Evolutionary conservation across 306 rosid species (phyloP).

Genomic region (Rosa multiflora): DNA sequence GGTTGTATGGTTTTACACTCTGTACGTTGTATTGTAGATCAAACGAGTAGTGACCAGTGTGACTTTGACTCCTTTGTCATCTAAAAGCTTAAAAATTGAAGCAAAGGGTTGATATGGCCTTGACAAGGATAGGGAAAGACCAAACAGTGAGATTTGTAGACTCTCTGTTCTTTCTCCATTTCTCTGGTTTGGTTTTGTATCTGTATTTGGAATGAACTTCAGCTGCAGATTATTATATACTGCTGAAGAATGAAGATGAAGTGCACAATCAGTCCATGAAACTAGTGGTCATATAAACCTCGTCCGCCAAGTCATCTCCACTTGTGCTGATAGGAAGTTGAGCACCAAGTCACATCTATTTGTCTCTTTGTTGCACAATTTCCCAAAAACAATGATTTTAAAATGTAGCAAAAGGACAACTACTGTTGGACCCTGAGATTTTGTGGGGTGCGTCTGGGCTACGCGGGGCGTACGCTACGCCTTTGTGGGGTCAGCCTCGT

Average conservation of each 20-base stretch:
- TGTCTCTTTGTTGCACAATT: not conserved
- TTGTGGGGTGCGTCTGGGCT: not conserved
- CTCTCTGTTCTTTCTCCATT: constrained; percentile 27
- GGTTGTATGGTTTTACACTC: too few species aligned
- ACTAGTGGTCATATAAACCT: too few species aligned
- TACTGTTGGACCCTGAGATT: not conserved
- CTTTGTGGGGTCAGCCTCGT: too few species aligned
- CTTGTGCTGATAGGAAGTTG: not conserved
- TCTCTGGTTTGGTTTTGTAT: not conserved
- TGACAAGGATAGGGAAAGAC: too few species aligned
- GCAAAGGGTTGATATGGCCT: too few species aligned
- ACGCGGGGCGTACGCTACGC: too few species aligned
- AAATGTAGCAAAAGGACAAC: not conserved
- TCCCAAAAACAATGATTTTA: not conserved
- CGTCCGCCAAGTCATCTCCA: not conserved
- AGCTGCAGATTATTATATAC: not conserved
- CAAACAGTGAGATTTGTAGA: not conserved
- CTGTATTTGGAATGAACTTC: too few species aligned
- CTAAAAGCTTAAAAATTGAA: not conserved
- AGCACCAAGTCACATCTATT: not conserved
- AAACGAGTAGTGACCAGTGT: constrained; percentile 31
- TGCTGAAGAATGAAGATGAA: not conserved
- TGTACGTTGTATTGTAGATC: too few species aligned
- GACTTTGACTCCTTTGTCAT: constrained; percentile 27
- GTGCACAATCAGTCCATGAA: constrained; percentile 7